These are phyloP conservation scores for Amanita rimosa DNA, from an alignment of 768 basidiomycete genomes.

Conservation along the genomic window DNA sequence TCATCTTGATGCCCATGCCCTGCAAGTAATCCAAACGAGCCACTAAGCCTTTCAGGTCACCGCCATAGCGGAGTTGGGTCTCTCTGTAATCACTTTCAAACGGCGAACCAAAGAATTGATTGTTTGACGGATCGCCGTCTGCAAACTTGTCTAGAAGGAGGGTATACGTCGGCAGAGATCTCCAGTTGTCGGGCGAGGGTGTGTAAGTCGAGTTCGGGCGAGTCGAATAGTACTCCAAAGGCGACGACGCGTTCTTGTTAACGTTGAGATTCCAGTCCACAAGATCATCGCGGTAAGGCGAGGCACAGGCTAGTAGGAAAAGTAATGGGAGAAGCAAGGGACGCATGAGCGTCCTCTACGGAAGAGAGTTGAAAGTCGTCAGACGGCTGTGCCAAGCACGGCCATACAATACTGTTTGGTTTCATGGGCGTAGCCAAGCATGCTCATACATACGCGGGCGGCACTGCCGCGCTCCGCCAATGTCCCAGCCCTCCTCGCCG, in stretches of 20 bases:
- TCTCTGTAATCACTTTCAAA: constrained; percentile 83
- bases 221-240: constrained; percentile 52
- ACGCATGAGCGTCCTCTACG: constrained; percentile 26
- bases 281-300: constrained; percentile 60
- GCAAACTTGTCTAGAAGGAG: constrained; percentile 89
- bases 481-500: constrained; percentile 24
- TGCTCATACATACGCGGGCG: constrained; percentile 12
- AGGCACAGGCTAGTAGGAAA: constrained; percentile 30
- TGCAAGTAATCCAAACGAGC: constrained; percentile 76
- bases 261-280: constrained; percentile 68
- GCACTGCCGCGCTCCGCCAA: constrained; percentile 21
- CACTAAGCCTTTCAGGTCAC: constrained; percentile 74
- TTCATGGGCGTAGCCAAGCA: neutral
- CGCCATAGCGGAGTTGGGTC: constrained; percentile 82
- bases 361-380: constrained; percentile 8
- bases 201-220: constrained; percentile 61
- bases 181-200: constrained; percentile 79
- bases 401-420: constrained; percentile 12
- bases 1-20: constrained; percentile 75
- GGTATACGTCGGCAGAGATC: constrained; percentile 68
- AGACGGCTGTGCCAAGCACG: neutral
- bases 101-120: constrained; percentile 74
- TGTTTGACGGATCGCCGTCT: constrained; percentile 86
- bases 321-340: constrained; percentile 28
- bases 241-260: constrained; percentile 59